These are phyloP conservation scores for Emmonsiellopsis sp. DNA, from an alignment of 2,329 filamentous ascomycete species.

Conservation along the genomic window DNA sequence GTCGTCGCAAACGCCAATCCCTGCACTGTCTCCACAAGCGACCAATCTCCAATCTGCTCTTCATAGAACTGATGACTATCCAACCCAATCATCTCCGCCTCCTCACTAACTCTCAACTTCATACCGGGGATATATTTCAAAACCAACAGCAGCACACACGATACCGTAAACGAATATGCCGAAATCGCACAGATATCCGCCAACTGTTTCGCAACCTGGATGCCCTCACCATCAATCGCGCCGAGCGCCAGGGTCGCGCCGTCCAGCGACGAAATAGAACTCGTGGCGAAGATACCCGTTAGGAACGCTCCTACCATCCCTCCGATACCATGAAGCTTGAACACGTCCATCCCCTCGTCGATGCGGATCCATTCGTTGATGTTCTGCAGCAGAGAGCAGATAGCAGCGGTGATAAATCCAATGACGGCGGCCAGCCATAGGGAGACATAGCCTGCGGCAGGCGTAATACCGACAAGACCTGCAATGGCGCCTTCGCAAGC, in stretches of 20 bases:
- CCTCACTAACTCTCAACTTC: constrained; percentile 46
- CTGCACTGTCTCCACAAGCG: constrained; percentile 19
- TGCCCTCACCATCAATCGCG: constrained; percentile 47
- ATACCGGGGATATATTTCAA: constrained; percentile 48
- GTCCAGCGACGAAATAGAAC: constrained; percentile 37
- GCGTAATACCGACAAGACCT: constrained; percentile 53
- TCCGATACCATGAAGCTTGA: constrained; percentile 51
- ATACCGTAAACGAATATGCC: constrained; percentile 45
- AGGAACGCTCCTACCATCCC: constrained; percentile 51
- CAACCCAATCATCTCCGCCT: constrained; percentile 47
- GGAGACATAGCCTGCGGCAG: constrained; percentile 45
- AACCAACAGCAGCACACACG: constrained; percentile 42
- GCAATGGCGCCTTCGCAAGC: constrained; percentile 51
- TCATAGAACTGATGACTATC: constrained; percentile 49
- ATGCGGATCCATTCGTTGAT: constrained; percentile 47
- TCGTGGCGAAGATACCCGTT: constrained; percentile 48
- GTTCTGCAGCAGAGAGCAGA: constrained; percentile 42
- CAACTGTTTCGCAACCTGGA: constrained; percentile 48
- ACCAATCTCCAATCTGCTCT: constrained; percentile 48
- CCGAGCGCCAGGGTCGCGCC: constrained; percentile 38
- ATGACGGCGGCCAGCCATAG: constrained; percentile 48
- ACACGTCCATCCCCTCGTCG: constrained; percentile 52
- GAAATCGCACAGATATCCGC: constrained; percentile 48
- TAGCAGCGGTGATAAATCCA: constrained; percentile 46
- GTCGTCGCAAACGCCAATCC: not conserved